Percentiles rank a stretch among this genome's conserved stretches.
These are phyloP conservation scores for Fusarium brachygibbosum DNA, from an alignment of 2,329 filamentous ascomycete genomes.

Conservation along the genomic window DNA sequence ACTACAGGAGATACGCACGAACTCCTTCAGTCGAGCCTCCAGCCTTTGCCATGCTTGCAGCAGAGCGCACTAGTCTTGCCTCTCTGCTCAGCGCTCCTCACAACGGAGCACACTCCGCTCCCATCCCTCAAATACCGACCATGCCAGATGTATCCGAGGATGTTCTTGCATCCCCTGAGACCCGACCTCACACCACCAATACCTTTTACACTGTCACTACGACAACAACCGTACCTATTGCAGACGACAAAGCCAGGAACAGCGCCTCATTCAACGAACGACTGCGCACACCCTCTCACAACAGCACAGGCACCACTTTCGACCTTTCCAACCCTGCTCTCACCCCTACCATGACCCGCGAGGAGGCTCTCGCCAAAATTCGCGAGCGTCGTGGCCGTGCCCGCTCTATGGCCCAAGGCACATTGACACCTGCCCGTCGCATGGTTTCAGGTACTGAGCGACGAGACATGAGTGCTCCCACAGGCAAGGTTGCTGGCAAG, in stretches of 20 bases:
- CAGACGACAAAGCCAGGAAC: conserved; percentile 57
- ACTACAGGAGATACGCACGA: conserved; percentile 63
- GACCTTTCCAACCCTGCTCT: conserved; percentile 70
- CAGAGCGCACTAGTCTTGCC: conserved; percentile 69
- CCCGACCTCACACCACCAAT: conserved; percentile 62
- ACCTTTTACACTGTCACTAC: conserved; percentile 64
- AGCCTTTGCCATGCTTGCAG: conserved; percentile 66
- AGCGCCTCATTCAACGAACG: conserved; percentile 61
- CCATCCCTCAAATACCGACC: conserved; percentile 58
- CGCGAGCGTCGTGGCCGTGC: conserved; percentile 78
- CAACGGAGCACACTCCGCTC: conserved; percentile 51
- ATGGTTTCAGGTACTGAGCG: conserved; percentile 65
- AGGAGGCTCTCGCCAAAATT: conserved; percentile 82
- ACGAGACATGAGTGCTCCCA: conserved; percentile 65
- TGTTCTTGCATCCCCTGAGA: conserved; percentile 43
- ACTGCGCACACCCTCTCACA: conserved; percentile 60
- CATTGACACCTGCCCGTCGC: conserved; percentile 69
- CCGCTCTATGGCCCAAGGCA: conserved; percentile 74
- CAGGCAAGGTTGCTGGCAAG: conserved; percentile 50
- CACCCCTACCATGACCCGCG: conserved; percentile 76
- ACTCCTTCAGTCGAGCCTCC: conserved; percentile 75
- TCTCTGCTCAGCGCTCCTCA: conserved; percentile 72
- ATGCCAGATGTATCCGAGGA: conserved; percentile 45
- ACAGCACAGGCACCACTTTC: conserved; percentile 58
- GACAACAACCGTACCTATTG: conserved; percentile 66